phyloP scores from a whole-genome alignment of 1,284 basidiomycete species.

The Irpex lacteus region DNA sequence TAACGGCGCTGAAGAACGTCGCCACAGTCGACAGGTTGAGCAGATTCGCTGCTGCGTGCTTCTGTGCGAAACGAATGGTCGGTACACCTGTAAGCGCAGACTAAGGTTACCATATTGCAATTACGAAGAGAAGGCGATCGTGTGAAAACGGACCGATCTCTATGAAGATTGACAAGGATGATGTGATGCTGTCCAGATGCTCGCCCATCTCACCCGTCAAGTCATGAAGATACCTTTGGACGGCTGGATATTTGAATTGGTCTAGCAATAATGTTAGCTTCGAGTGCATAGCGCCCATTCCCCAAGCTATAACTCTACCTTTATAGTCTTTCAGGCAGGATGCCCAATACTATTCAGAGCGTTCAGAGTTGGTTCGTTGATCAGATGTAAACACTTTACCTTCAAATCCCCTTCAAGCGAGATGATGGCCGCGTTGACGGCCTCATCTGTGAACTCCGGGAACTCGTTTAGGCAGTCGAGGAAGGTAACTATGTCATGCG shows the following conservation, averaged over 20 bases:
- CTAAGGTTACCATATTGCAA: slow-evolving; percentile 8
- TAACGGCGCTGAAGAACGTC: slow-evolving; percentile 77
- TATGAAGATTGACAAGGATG: slow-evolving; percentile 64
- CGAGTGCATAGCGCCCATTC: neutral
- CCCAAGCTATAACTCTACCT: slow-evolving; percentile 32
- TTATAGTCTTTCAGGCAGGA: slow-evolving; percentile 63
- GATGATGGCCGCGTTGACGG: slow-evolving; percentile 62
- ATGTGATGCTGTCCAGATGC: slow-evolving; percentile 64
- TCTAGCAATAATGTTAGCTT: slow-evolving; percentile 27
- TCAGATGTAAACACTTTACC: slow-evolving; percentile 31
- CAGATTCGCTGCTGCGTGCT: slow-evolving; percentile 64
- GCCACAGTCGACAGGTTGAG: slow-evolving; percentile 72
- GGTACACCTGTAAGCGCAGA: slow-evolving; percentile 50
- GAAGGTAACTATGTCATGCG: slow-evolving; percentile 61
- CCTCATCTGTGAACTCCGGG: slow-evolving; percentile 71
- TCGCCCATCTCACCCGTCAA: slow-evolving; percentile 66
- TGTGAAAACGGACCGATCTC: slow-evolving; percentile 53
- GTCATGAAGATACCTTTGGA: slow-evolving; percentile 72
- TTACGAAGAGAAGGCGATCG: neutral
- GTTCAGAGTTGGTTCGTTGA: neutral
- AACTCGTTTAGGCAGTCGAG: slow-evolving; percentile 70
- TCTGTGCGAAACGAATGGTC: slow-evolving; percentile 71
- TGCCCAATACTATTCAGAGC: slow-evolving; percentile 55
- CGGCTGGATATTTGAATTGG: slow-evolving; percentile 67
- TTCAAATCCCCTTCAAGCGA: slow-evolving; percentile 66